phyloP scores from a whole-genome alignment of 1,284 basidiomycete genomes.

The Apiotrichum akiyoshidainum region DNA sequence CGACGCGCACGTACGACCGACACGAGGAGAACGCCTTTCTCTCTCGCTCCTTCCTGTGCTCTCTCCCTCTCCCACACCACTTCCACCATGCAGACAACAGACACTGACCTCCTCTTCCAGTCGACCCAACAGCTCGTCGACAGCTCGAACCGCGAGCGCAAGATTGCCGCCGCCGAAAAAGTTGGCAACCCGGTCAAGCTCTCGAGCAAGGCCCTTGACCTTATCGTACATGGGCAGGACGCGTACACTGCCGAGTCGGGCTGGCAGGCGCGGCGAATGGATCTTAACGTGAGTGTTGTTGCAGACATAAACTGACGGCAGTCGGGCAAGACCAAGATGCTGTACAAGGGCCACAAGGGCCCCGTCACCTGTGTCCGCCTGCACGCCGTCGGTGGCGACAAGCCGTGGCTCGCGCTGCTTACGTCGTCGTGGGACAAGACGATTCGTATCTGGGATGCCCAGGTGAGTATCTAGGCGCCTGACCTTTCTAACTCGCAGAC shows the following conservation, averaged over 20 bases:
- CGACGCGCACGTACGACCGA: too few relatives aligned
- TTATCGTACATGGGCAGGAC: slow-evolving; percentile 62
- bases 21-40: too few relatives aligned
- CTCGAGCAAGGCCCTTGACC: slow-evolving; percentile 66
- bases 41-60: too few relatives aligned
- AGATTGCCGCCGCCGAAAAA: slow-evolving; percentile 66
- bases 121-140: slow-evolving; percentile 70
- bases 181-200: slow-evolving; percentile 74
- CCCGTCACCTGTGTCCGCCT: slow-evolving; percentile 80
- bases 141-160: slow-evolving; percentile 64
- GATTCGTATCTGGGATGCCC: slow-evolving; percentile 75
- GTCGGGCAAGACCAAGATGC: slow-evolving; percentile 63
- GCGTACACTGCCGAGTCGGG: slow-evolving; percentile 86
- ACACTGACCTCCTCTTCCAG: slow-evolving; percentile 59
- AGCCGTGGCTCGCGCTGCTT: slow-evolving; percentile 54
- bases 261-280: slow-evolving; percentile 65
- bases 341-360: slow-evolving; percentile 77
- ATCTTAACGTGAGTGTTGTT: slow-evolving; percentile 62
- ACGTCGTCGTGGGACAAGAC: slow-evolving; percentile 92
- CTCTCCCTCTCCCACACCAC: too few relatives aligned
- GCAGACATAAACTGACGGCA: slow-evolving; percentile 55
- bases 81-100: slow-evolving; percentile 51
- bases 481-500: slow-evolving; percentile 54
- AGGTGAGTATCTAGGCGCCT: slow-evolving; percentile 54
- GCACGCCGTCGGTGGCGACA: slow-evolving; percentile 41